A percentile compares a stretch with the other conserved stretches of the same genome.
Conservation (phyloP, 169 alveolate species). For the Eimeria necatrix region DNA sequence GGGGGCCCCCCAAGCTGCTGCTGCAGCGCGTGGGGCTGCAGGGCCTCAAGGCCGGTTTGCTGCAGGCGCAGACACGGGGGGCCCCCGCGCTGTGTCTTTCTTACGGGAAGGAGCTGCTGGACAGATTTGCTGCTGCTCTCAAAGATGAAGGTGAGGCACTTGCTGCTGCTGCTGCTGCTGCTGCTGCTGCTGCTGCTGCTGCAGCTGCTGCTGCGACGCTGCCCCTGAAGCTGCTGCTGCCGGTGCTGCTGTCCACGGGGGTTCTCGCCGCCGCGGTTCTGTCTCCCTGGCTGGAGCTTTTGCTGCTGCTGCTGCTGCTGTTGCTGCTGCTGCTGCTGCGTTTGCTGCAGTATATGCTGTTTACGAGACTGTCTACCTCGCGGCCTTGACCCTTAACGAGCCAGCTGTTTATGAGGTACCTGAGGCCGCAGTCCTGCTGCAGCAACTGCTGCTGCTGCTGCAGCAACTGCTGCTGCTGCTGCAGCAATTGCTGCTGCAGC, state of each 20-base stretch:
- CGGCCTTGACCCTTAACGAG: constrained; percentile 8
- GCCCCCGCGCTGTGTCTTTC: not conserved
- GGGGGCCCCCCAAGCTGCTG: not conserved
- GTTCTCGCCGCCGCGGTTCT: not conserved
- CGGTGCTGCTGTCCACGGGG: not conserved
- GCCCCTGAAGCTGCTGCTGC: not conserved
- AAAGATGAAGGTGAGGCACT: constrained; percentile 10
- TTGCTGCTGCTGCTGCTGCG: constrained; percentile 32
- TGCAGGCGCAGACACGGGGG: not conserved
- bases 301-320: constrained; percentile 37
- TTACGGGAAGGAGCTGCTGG: not conserved
- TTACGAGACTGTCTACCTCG: constrained; percentile 18
- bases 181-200: constrained; percentile 40
- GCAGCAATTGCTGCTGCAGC: constrained; percentile 31
- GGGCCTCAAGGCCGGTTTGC: not conserved
- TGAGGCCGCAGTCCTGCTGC: not conserved
- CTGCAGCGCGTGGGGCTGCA: not conserved
- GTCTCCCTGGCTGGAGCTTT: not conserved
- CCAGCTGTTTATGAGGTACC: not conserved
- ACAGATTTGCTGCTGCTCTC: not conserved
- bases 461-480: not conserved
- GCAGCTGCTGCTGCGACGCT: not conserved
- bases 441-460: not conserved
- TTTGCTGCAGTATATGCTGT: constrained; percentile 53
- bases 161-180: constrained; percentile 58